Evolutionary conservation across 2,329 filamentous ascomycete species (phyloP).

Genomic region (Colletotrichum echinochloae): DNA sequence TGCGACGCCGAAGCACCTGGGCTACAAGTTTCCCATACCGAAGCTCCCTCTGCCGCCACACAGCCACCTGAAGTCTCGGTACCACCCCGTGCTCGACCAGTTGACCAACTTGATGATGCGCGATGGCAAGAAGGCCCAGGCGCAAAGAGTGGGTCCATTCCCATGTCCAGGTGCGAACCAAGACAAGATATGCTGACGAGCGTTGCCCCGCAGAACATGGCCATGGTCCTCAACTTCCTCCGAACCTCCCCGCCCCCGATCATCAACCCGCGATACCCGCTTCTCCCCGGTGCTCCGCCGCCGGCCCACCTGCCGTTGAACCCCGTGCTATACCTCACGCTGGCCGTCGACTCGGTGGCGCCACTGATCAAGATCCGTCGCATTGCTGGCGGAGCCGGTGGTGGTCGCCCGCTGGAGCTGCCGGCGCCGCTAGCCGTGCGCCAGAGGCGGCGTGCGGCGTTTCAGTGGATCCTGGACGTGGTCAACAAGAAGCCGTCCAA

Average conservation of each 20-base stretch:
- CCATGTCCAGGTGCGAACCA: neutral
- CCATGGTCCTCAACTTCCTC: constrained; percentile 83
- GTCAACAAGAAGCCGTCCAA: constrained; percentile 81
- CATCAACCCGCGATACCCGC: constrained; percentile 75
- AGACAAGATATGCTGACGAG: constrained; percentile 16
- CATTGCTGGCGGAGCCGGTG: constrained; percentile 83
- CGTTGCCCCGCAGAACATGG: constrained; percentile 75
- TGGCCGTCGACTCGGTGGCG: constrained; percentile 92
- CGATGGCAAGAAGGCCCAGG: constrained; percentile 88
- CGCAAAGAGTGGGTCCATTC: constrained; percentile 79
- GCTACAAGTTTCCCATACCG: constrained; percentile 81
- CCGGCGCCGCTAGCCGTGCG: constrained; percentile 81
- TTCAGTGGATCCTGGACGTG: constrained; percentile 90
- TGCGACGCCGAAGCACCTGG: constrained; percentile 58
- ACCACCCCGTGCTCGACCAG: constrained; percentile 87
- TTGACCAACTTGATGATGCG: constrained; percentile 92
- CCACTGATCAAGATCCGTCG: constrained; percentile 85
- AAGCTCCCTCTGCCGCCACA: constrained; percentile 71
- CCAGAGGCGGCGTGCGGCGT: constrained; percentile 81
- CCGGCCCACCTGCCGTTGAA: constrained; percentile 86
- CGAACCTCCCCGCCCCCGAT: constrained; percentile 86
- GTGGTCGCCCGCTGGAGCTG: constrained; percentile 85
- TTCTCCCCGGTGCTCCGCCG: constrained; percentile 82
- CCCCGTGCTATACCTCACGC: constrained; percentile 87
- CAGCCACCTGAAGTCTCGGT: constrained; percentile 80